Evolutionary conservation across 257 asterid species (phyloP), one percentile per base, ranked within the genome.

Genomic region (Solanum ossicruentum): DNA sequence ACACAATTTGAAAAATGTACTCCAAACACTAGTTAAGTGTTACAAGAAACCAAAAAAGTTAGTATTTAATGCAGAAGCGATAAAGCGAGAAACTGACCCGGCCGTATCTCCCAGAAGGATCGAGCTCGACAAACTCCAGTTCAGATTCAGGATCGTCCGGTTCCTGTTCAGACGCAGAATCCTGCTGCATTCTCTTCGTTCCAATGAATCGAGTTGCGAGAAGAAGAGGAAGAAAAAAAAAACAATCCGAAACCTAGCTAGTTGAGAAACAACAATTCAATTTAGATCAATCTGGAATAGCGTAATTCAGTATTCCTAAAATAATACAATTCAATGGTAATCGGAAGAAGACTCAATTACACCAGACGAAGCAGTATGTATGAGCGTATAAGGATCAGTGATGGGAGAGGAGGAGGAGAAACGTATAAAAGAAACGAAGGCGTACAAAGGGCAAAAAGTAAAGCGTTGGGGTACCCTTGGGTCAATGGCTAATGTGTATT

Each of bases 61-160:
- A 21, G 39, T 45, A 26, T 23, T 23, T 12, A 43, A 36, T 72
- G 67, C 83, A 85, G 66, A 32, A 20, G 61, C 81, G 10, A 69
- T 52, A 45, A 12, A 20, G 61, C 81, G 10, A 75, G 54, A 79
- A 52, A 56, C 95, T 85, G 17, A 95, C 99, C 94, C 98, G 94
- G 81, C 99, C 99, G 78, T 95, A 95, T 55, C 99, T 92, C 83
- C 96, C 97, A 51, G 96, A 87, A 12, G 97, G 95, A 90, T 95
- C 99, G 75, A 90, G 89, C 95, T 95, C 99, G 6, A 93, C 97
- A 75, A 95, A 95, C 75, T 94, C 98, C 1, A 95, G 91, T 82
- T 93, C 99, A 81, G 92, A 69, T 47, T 95, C 99, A 49, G 94
- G 83, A 63, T 91, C 97, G 41, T 95, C 98, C 84, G 90, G 91